Base-by-base conservation (phyloP, 116 monocot genomes). In the Posidonia oceanica region DNA sequence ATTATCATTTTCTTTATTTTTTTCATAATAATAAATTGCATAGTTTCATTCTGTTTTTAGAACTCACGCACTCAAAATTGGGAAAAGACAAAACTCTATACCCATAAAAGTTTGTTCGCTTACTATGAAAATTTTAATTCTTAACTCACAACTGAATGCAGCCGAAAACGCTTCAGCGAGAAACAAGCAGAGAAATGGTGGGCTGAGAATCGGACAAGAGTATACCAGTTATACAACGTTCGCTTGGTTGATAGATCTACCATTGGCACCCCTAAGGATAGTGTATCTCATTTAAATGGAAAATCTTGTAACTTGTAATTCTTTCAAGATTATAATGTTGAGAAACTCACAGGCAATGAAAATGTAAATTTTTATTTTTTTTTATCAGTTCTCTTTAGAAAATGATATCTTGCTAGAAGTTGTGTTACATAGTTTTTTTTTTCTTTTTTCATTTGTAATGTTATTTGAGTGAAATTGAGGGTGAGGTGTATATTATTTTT, bases 101-200 rank as follows among this genome's bases (percentile, higher is more conserved):
- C 41, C 66, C n/a, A 66, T 66, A 8, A 22, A 42, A 18, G 58
- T 1, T 20, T 67, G 54, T 21, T 36, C 29, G 11, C 20, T 61
- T 60, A 44, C 22, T 41, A 61, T 59, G 15, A 61, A 22, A 11
- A 38, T 60, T 42, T 48, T 42, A 23, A 44, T 23, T 57, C 58
- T 39, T 15, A 36, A 29, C 29, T 68, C 8, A 68, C 15, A 14
- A 29, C 5, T 71, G 22, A 61, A 71, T 77, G 63, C 85, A 97
- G 91, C 72, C 87, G 97, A 58, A 97, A 97, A 83, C 76, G 92
- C 56, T 92, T 92, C 78, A 92, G 87, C 40, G 89, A 97, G 64
- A 91, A 82, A 58, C 91, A 91, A 80, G 96, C 96, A 54, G 96
- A 91, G 71, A 86, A 96, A 59, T 96, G 96, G 96, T 96, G 96